Conservation (phyloP, 805 yeast genomes). For the Hyphopichia homilentoma region DNA sequence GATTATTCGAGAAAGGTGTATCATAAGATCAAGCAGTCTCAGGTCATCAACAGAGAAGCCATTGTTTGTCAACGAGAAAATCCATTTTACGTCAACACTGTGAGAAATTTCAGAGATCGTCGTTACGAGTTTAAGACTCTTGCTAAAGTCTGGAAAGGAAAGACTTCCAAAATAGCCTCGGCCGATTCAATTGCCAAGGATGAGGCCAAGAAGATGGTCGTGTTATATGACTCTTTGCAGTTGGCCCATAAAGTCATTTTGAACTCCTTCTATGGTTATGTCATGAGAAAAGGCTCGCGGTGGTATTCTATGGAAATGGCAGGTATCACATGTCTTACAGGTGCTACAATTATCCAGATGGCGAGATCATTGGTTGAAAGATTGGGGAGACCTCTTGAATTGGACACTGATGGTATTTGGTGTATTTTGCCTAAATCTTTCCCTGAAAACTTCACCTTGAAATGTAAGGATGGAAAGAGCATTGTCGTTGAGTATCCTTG, state of each 20-base stretch:
- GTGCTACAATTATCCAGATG: constrained; percentile 97
- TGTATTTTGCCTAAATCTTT: constrained; percentile 91
- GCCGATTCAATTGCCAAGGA: constrained; percentile 63
- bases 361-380: constrained; percentile 89
- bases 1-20: constrained; percentile 86
- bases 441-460: constrained; percentile 81
- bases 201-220: constrained; percentile 92
- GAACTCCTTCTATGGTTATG: constrained; percentile 96
- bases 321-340: constrained; percentile 96
- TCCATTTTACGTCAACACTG: constrained; percentile 95
- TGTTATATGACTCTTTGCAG: constrained; percentile 90
- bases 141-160: constrained; percentile 92
- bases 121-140: constrained; percentile 92
- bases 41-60: constrained; percentile 85
- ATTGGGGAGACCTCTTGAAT: constrained; percentile 90
- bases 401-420: constrained; percentile 99
- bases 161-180: constrained; percentile 50
- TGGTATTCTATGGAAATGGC: constrained; percentile 99
- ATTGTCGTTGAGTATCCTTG: constrained; percentile 86
- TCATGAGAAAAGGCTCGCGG: constrained; percentile 97
- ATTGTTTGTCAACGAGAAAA: constrained; percentile 96
- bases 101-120: constrained; percentile 89
- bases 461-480: constrained; percentile 72
- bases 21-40: constrained; percentile 74
- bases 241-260: constrained; percentile 95